Evolutionary conservation across 2,329 filamentous ascomycete genomes (phyloP).

Genomic region (Sclerotinia borealis): DNA sequence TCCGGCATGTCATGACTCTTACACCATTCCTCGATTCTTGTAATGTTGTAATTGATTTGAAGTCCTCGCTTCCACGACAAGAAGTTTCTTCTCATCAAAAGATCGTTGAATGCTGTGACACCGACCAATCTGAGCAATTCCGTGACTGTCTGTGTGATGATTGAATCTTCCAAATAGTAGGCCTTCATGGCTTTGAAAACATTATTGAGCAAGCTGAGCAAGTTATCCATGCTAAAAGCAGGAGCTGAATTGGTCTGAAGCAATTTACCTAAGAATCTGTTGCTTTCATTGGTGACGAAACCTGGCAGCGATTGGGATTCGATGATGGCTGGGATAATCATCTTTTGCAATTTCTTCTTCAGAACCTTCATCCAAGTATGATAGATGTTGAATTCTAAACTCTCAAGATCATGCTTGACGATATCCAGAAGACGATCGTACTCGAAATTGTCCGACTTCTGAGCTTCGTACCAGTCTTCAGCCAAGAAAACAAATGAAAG

Average conservation of each 20-base stretch:
- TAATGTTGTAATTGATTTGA: conserved; percentile 99
- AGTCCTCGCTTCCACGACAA: conserved; percentile 98
- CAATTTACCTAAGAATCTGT: conserved; percentile 95
- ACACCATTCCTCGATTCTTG: conserved; percentile 98
- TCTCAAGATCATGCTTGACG: conserved; percentile 97
- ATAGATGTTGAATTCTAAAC: conserved; percentile 99
- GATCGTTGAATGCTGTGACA: conserved; percentile 96
- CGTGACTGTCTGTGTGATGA: conserved; percentile 91
- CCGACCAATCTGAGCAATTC: conserved; percentile 90
- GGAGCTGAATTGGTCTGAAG: conserved; percentile 83
- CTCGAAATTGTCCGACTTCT: conserved; percentile 99
- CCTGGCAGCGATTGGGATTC: conserved; percentile 97
- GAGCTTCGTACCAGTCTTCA: conserved; percentile 98
- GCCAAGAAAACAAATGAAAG: conserved; percentile 98
- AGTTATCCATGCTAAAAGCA: conserved; percentile 99
- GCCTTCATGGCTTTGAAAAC: conserved; percentile 99
- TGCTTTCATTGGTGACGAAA: conserved; percentile 98
- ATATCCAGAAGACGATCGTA: conserved; percentile 97
- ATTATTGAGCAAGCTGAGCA: conserved; percentile 90
- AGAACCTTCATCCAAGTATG: conserved; percentile 99
- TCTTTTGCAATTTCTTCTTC: conserved; percentile 99
- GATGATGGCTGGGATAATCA: conserved; percentile 99
- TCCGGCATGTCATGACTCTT: conserved; percentile 99
- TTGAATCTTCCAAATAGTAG: conserved; percentile 93
- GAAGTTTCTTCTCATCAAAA: conserved; percentile 97